These are phyloP conservation scores for Alternaria ethzedia DNA, from an alignment of 2,329 filamentous ascomycete genomes.

Conservation along the genomic window DNA sequence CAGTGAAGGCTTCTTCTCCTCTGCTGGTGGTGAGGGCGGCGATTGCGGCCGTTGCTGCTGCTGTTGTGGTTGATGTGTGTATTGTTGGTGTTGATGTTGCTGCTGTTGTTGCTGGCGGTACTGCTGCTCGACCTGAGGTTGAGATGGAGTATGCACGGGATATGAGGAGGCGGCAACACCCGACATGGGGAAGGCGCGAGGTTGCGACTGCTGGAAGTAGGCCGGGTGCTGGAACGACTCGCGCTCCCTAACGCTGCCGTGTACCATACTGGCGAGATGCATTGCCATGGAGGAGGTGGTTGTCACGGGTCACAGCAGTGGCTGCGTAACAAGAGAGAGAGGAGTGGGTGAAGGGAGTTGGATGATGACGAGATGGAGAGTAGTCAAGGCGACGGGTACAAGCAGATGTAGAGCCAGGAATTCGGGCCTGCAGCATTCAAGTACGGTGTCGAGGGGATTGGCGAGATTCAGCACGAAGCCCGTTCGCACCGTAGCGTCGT, in stretches of 20 bases:
- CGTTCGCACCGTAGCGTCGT: slow-evolving; percentile 42
- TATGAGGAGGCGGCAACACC: slow-evolving; percentile 26
- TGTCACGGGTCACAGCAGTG: slow-evolving; percentile 43
- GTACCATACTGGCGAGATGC: slow-evolving; percentile 54
- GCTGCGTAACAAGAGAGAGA: slow-evolving; percentile 36
- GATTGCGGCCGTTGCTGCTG: slow-evolving; percentile 59
- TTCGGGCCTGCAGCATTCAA: slow-evolving; percentile 48
- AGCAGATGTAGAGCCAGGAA: slow-evolving; percentile 44
- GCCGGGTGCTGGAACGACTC: slow-evolving; percentile 44
- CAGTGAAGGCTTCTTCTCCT: slow-evolving; percentile 82
- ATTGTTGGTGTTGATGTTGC: slow-evolving; percentile 29
- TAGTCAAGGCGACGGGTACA: slow-evolving; percentile 31
- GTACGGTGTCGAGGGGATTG: slow-evolving; percentile 42
- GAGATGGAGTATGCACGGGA: slow-evolving; percentile 11
- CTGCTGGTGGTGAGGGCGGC: slow-evolving; percentile 76
- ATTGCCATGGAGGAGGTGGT: slow-evolving; percentile 44
- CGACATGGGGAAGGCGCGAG: slow-evolving; percentile 34
- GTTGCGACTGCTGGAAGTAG: slow-evolving; percentile 48
- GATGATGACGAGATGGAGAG: slow-evolving; percentile 31
- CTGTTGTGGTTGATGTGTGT: slow-evolving; percentile 30
- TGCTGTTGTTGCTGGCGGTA: slow-evolving; percentile 57
- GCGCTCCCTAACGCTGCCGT: slow-evolving; percentile 50
- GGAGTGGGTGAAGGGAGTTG: slow-evolving; percentile 18
- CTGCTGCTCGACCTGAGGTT: slow-evolving; percentile 32
- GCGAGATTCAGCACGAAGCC: slow-evolving; percentile 46